Conservation (phyloP, 2,329 filamentous ascomycete genomes). For the Furcasterigmium sp. region DNA sequence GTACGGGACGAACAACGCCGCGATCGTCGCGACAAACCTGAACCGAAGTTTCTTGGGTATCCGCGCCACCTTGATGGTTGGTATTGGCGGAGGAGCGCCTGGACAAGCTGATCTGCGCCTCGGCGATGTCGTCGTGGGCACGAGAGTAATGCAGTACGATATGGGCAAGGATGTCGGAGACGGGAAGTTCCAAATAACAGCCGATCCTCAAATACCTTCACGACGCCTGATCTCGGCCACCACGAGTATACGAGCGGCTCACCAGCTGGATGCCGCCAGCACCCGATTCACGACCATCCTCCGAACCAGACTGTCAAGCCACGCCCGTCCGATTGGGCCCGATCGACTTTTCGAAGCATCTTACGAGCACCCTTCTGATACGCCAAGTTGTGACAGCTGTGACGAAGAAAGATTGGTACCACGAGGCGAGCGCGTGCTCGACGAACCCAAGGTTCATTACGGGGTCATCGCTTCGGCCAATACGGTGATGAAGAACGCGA, state of each 20-base stretch:
- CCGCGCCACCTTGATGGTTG: constrained; percentile 15
- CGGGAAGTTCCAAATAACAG: constrained; percentile 8
- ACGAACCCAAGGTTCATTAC: constrained; percentile 8
- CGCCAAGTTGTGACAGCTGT: background rate
- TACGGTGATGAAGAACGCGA: constrained; percentile 24
- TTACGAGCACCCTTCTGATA: background rate
- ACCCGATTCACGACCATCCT: background rate
- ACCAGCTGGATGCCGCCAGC: background rate
- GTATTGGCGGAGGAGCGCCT: constrained; percentile 21
- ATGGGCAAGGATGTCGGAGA: constrained; percentile 10
- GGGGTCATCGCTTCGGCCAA: constrained; percentile 21
- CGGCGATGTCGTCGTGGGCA: constrained; percentile 15
- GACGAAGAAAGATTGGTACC: constrained; percentile 1
- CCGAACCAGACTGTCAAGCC: background rate
- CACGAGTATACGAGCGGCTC: constrained; percentile 5
- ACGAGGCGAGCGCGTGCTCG: background rate
- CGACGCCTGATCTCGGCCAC: constrained; percentile 4
- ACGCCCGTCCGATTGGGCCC: background rate
- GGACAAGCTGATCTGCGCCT: constrained; percentile 9
- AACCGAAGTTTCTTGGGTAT: constrained; percentile 8
- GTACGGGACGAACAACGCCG: constrained; percentile 3
- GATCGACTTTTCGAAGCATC: constrained; percentile 2
- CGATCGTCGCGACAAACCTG: constrained; percentile 8
- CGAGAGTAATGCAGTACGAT: constrained; percentile 14
- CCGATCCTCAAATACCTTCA: constrained; percentile 1